phyloP scores from a whole-genome alignment of 768 basidiomycete genomes.

The Strobilomyces echinocephalus region DNA sequence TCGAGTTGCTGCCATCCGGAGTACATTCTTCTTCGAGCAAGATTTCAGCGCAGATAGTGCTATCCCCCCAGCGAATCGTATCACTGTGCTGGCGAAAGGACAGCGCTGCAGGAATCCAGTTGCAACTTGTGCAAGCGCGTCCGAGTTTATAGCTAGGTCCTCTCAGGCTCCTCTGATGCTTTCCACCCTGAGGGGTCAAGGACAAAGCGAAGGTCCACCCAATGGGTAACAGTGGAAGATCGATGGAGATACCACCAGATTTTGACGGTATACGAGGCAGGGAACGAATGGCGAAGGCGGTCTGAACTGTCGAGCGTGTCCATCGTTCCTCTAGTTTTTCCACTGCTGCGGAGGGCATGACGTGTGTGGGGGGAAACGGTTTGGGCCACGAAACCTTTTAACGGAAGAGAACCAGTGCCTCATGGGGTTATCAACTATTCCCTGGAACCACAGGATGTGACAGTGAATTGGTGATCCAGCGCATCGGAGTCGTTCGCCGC shows the following conservation, averaged over 20 bases:
- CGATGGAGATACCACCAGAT: neutral
- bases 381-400: neutral
- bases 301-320: slow-evolving; percentile 11
- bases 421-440: neutral
- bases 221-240: slow-evolving; percentile 7
- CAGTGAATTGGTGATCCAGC: too few species aligned
- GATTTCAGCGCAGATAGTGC: slow-evolving; percentile 13
- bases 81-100: slow-evolving; percentile 6
- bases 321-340: slow-evolving; percentile 12
- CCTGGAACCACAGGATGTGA: neutral
- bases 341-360: slow-evolving; percentile 1
- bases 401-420: neutral
- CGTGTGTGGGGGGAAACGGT: neutral
- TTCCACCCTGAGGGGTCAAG: slow-evolving; percentile 1
- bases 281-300: neutral
- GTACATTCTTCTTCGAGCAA: neutral
- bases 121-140: too few species aligned
- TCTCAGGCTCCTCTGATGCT: too few species aligned
- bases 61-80: slow-evolving; percentile 8
- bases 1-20: neutral
- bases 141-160: too few species aligned
- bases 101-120: slow-evolving; percentile 3
- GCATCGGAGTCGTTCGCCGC: too few species aligned
- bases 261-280: neutral
- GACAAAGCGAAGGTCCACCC: slow-evolving; percentile 17